Conservation (phyloP, 257 asterid species). For the Nicotiana paniculata region DNA sequence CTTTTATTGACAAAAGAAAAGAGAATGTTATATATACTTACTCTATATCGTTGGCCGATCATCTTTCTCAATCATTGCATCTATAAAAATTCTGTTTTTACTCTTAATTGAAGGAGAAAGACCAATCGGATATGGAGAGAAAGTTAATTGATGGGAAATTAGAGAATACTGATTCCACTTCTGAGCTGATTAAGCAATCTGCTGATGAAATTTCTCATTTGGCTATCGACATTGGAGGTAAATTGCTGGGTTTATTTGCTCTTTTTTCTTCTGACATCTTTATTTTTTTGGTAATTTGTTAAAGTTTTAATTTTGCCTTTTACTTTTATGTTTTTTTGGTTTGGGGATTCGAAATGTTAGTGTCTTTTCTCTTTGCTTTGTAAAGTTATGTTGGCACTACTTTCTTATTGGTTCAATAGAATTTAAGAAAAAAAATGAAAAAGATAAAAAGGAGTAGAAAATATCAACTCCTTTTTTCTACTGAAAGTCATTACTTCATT, state of each 20-base stretch:
- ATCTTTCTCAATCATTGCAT: neutral
- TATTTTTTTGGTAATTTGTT: neutral
- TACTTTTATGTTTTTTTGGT: neutral
- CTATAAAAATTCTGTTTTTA: neutral
- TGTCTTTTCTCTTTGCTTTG: neutral
- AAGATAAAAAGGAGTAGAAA: neutral
- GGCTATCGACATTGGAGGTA: conserved; percentile 91
- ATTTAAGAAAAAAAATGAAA: neutral
- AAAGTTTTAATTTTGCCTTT: neutral
- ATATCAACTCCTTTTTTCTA: neutral
- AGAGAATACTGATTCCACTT: conserved; percentile 1
- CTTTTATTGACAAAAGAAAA: neutral
- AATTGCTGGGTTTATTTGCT: neutral
- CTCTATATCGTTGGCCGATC: neutral
- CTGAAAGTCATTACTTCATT: neutral
- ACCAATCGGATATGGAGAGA: conserved; percentile 1
- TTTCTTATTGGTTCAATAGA: neutral
- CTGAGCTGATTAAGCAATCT: conserved; percentile 15
- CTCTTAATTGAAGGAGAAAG: neutral
- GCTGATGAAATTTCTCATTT: conserved; percentile 53
- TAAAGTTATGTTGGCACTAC: neutral
- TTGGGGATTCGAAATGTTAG: neutral
- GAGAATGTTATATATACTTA: neutral
- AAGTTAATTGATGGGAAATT: neutral
- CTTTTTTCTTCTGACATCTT: neutral